A percentile compares a stretch with the other conserved stretches of the same genome.
Conservation (phyloP, 495 filamentous ascomycete genomes). For the Neurospora sp. region DNA sequence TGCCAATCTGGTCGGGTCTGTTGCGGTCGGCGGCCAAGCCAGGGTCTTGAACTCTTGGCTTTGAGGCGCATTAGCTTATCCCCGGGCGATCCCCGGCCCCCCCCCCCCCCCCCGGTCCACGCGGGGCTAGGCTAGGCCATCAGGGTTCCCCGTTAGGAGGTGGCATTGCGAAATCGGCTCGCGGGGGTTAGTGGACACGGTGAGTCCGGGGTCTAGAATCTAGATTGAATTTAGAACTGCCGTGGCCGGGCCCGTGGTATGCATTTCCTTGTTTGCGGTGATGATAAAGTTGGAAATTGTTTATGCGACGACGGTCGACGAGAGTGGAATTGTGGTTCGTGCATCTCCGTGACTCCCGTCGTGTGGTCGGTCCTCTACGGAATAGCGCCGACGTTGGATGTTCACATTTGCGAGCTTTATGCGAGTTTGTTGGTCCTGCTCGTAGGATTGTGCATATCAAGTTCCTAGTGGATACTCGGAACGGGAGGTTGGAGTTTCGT, state of each 20-base stretch:
- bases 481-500: background rate
- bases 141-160: background rate
- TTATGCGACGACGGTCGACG: background rate
- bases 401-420: background rate
- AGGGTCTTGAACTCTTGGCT: background rate
- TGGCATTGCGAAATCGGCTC: background rate
- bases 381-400: background rate
- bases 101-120: background rate
- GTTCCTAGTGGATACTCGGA: background rate
- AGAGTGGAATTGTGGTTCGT: background rate
- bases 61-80: background rate
- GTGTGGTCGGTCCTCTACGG: background rate
- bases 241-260: background rate
- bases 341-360: background rate
- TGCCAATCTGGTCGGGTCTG: background rate
- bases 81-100: background rate
- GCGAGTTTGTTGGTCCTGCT: background rate
- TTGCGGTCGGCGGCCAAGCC: background rate
- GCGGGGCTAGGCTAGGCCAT: background rate
- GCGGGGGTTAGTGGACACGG: too few species aligned
- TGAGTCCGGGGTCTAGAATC: too few species aligned
- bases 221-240: background rate
- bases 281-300: background rate
- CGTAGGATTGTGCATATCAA: background rate
- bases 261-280: background rate